Base-by-base conservation (phyloP, 192 early-diverging fungal species). In the Helicostylum pulchrum region DNA sequence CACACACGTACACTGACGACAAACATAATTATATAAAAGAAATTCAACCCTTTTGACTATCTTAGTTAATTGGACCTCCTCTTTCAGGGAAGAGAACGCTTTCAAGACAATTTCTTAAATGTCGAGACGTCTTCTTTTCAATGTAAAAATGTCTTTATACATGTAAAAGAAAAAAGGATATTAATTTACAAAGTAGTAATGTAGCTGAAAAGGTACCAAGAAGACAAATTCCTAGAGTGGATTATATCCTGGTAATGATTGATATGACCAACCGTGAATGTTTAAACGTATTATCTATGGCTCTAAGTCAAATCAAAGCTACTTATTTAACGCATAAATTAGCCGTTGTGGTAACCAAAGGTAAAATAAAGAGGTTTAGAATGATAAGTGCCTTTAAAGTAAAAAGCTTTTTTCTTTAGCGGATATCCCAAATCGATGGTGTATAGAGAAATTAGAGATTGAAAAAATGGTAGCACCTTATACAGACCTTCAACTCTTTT, bases 91-190 rank as follows among this genome's bases (percentile, higher is more conserved):
- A 68, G 32, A 47, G 60, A 17, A 68, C 67, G 7, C 31, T 68
- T 7, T 47, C 67, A 39, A n/a, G 30, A 26, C 52, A 53, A 1
- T 56, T 68, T n/a, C 43, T 68, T n/a, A 19, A 57, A 20, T 34
- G 46, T 36, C 31, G 43, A 23, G 42, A 47, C 23, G 43, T 67
- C 23, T 67, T 61, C 43, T 32, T 46, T 21, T 61, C 58, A 67
- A 53, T 67, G 66, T 68, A 47, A 55, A 60, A 55, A 60, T 45
- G 15, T n/a, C n/a, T n/a, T n/a, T n/a, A n/a, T n/a, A n/a, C n/a
- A n/a, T n/a, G n/a, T n/a, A n/a, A n/a, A n/a, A n/a, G n/a, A n/a
- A n/a, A n/a, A n/a, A n/a, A n/a, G n/a, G 30, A 56, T 48, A 10
- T 57, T 17, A 30, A 12, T 32, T 7, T 51, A 12, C 15, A n/a